phyloP scores from a whole-genome alignment of 345 rosid species.

The Rhodamnia rubescens region DNA sequence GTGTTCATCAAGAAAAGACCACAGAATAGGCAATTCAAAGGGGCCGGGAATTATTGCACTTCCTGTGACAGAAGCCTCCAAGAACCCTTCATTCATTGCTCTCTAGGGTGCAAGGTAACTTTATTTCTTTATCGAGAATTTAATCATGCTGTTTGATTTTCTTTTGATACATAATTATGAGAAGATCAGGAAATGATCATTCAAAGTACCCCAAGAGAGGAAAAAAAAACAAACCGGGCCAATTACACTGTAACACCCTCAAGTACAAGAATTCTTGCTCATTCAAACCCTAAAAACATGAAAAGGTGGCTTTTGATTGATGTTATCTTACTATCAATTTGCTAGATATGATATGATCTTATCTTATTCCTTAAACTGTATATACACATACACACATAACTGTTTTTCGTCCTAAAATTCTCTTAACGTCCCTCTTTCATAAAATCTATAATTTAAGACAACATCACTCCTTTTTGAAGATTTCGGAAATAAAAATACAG shows the following conservation, averaged over 20 bases:
- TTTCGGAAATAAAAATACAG: not conserved
- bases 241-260: not conserved
- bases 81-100: conserved; percentile 86
- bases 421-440: not conserved
- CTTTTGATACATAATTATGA: not conserved
- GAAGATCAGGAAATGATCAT: not conserved
- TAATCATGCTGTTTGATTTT: not conserved
- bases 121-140: not conserved
- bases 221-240: not conserved
- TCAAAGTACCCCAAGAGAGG: not conserved
- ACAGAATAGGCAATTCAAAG: conserved; percentile 88
- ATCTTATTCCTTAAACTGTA: not conserved
- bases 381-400: not conserved
- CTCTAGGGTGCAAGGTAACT: conserved; percentile 86
- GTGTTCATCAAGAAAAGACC: conserved; percentile 96
- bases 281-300: not conserved
- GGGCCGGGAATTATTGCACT: conserved; percentile 83
- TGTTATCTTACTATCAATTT: not conserved
- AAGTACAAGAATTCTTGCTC: not conserved
- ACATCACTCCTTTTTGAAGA: not conserved
- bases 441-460: not conserved
- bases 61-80: conserved; percentile 96
- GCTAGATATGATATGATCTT: not conserved
- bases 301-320: not conserved
- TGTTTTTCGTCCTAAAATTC: not conserved